phyloP scores from a whole-genome alignment of 805 yeast genomes.

The Schizosaccharomyces osmophilus region DNA sequence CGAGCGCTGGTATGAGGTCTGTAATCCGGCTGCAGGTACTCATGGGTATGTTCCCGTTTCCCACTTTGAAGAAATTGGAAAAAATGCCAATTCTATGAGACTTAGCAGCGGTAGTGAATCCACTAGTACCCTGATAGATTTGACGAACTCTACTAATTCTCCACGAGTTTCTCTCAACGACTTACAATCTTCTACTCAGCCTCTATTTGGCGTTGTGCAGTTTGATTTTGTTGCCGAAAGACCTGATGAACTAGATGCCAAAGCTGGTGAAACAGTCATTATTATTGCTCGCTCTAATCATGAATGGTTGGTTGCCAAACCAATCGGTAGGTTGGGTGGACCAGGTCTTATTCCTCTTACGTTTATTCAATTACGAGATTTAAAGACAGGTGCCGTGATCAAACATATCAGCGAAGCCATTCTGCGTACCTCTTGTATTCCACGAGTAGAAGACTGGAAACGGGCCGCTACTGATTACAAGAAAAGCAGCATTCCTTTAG shows the following conservation, averaged over 20 bases:
- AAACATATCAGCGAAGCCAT: slow-evolving; percentile 24
- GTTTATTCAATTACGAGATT: slow-evolving; percentile 66
- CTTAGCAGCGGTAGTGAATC: slow-evolving; percentile 3
- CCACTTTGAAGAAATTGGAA: slow-evolving; percentile 48
- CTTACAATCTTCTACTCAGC: slow-evolving; percentile 10
- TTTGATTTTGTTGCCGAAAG: slow-evolving; percentile 68
- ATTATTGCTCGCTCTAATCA: slow-evolving; percentile 88
- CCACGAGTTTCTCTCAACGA: slow-evolving; percentile 6
- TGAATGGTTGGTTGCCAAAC: slow-evolving; percentile 97
- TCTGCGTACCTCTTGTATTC: slow-evolving; percentile 45
- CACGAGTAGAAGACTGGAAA: slow-evolving; percentile 93
- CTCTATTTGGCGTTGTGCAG: slow-evolving; percentile 61
- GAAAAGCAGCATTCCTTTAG: slow-evolving; percentile 62
- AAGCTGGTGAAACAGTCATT: slow-evolving; percentile 68
- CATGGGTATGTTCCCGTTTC: slow-evolving; percentile 73
- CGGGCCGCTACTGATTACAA: slow-evolving; percentile 71
- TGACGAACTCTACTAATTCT: not conserved
- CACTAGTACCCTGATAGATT: not conserved
- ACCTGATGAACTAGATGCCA: slow-evolving; percentile 62
- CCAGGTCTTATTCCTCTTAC: slow-evolving; percentile 90
- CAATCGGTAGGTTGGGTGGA: slow-evolving; percentile 73
- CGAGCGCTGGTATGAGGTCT: slow-evolving; percentile 58
- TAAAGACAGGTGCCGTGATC: slow-evolving; percentile 36
- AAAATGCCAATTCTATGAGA: slow-evolving; percentile 3
- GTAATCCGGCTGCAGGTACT: slow-evolving; percentile 53